Conservation (phyloP, 164 flowering plant species). For the grape (Vitis vinifera) region DNA sequence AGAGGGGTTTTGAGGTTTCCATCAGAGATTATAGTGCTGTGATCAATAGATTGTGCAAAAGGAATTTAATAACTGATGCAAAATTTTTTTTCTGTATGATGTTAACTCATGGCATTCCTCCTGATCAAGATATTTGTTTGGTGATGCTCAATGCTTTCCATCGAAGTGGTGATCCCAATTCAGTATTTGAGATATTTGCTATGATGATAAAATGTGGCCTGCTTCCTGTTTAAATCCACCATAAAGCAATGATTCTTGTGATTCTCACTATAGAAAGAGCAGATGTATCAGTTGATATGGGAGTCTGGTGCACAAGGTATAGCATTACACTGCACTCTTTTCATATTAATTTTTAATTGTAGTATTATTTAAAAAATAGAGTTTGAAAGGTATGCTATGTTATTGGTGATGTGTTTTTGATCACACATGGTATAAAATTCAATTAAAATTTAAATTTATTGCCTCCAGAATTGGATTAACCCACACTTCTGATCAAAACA, state of each 20-base stretch:
- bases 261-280: background rate
- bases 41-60: constrained; percentile 76
- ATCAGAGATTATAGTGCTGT: constrained; percentile 68
- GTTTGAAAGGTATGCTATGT: too few relatives aligned
- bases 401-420: too few relatives aligned
- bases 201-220: constrained; percentile 52
- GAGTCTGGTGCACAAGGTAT: constrained; percentile 7
- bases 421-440: too few relatives aligned
- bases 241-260: background rate
- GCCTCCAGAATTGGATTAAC: too few relatives aligned
- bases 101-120: constrained; percentile 44
- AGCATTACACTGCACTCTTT: background rate
- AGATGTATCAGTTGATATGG: background rate
- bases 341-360: too few relatives aligned
- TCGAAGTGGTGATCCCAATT: constrained; percentile 25
- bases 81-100: constrained; percentile 50
- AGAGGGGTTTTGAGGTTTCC: constrained; percentile 53
- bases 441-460: too few relatives aligned
- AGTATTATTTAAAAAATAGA: too few relatives aligned
- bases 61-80: constrained; percentile 41
- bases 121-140: constrained; percentile 51
- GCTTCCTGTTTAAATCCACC: constrained; percentile 1
- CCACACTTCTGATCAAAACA: too few relatives aligned
- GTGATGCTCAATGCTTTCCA: constrained; percentile 38
- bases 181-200: constrained; percentile 34